Conservation (phyloP, 2,329 filamentous ascomycete genomes). For the Colletotrichum sublineola region DNA sequence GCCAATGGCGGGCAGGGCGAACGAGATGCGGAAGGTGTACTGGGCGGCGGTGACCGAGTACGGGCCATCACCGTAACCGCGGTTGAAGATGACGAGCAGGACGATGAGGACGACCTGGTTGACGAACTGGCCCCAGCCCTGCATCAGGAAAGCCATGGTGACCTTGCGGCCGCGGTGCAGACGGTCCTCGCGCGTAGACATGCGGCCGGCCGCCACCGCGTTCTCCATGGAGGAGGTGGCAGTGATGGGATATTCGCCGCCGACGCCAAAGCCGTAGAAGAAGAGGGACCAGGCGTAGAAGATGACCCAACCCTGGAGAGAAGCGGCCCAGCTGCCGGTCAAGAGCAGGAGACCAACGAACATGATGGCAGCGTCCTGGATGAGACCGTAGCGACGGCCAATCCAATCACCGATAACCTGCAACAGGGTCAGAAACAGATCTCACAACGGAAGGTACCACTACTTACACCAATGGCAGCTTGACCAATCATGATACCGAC, state of each 20-base stretch:
- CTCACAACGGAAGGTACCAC: neutral
- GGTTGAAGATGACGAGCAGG: slow-evolving; percentile 82
- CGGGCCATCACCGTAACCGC: slow-evolving; percentile 73
- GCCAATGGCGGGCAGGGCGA: slow-evolving; percentile 89
- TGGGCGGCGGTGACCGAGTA: slow-evolving; percentile 85
- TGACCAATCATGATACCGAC: slow-evolving; percentile 96
- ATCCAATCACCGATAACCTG: slow-evolving; percentile 77
- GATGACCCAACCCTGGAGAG: slow-evolving; percentile 93
- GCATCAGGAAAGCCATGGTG: slow-evolving; percentile 96
- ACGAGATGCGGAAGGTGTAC: slow-evolving; percentile 92
- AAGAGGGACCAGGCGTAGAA: slow-evolving; percentile 97
- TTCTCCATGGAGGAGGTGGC: slow-evolving; percentile 96
- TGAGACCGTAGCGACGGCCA: slow-evolving; percentile 93
- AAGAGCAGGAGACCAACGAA: slow-evolving; percentile 92
- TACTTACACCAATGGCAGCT: slow-evolving; percentile 82
- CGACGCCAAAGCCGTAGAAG: slow-evolving; percentile 76
- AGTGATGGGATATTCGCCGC: slow-evolving; percentile 96
- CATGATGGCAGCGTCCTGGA: slow-evolving; percentile 96
- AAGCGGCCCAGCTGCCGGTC: slow-evolving; percentile 89
- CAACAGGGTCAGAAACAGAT: slow-evolving; percentile 5
- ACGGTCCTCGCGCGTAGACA: slow-evolving; percentile 92
- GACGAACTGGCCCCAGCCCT: slow-evolving; percentile 96
- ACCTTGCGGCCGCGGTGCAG: slow-evolving; percentile 96
- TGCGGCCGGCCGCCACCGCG: slow-evolving; percentile 84
- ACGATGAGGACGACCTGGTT: slow-evolving; percentile 94